Percentiles rank a stretch among this genome's conserved stretches.
These are phyloP conservation scores for Peronospora farinosa DNA, from an alignment of 352 stramenopile genomes.

Conservation along the genomic window DNA sequence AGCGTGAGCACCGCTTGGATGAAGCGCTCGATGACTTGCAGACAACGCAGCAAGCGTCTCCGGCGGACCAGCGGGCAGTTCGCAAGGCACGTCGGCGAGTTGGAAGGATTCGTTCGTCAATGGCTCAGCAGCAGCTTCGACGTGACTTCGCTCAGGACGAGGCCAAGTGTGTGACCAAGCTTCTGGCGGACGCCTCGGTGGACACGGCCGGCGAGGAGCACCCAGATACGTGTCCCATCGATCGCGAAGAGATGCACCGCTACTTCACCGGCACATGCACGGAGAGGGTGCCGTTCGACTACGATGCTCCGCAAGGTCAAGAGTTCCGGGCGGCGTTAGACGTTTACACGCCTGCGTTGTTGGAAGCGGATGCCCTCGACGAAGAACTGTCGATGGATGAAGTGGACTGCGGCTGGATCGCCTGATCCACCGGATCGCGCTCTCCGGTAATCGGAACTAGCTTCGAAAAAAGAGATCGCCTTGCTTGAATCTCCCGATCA, in stretches of 20 bases:
- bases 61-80: neutral
- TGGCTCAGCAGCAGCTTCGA: neutral
- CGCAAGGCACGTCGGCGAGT: neutral
- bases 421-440: too few species aligned
- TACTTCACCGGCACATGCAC: neutral
- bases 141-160: constrained; percentile 1
- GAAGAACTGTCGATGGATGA: constrained; percentile 9
- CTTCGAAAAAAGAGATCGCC: too few species aligned
- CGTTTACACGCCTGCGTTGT: neutral
- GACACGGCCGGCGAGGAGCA: neutral
- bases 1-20: constrained; percentile 6
- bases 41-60: neutral
- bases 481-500: too few species aligned
- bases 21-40: constrained; percentile 8
- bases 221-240: neutral
- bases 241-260: neutral
- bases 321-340: neutral
- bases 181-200: neutral
- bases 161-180: constrained; percentile 4
- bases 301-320: neutral
- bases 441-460: too few species aligned
- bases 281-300: too few species aligned
- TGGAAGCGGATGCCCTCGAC: neutral
- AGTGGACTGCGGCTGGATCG: too few species aligned
- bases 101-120: neutral